Evolutionary conservation across 306 rosid genomes (phyloP).

Genomic region (Neltuma alba): DNA sequence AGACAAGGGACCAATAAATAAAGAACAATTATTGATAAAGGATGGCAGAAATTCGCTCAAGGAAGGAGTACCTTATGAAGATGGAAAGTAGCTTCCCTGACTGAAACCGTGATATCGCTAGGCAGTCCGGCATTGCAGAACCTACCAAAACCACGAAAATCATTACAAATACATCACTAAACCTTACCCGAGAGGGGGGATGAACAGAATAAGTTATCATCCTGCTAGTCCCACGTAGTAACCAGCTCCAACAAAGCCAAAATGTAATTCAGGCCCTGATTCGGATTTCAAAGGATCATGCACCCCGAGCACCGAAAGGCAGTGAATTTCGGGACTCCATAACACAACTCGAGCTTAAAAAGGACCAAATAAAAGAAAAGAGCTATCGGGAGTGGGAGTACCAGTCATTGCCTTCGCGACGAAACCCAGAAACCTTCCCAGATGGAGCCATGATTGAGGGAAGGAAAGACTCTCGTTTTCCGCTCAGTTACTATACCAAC

Average conservation of each 20-base stretch:
- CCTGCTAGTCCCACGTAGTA: slow-evolving; percentile 14
- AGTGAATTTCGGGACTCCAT: slow-evolving; percentile 1
- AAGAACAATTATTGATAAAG: background rate
- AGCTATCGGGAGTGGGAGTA: slow-evolving; percentile 37
- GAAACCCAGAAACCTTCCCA: slow-evolving; percentile 77
- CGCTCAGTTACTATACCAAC: slow-evolving; percentile 42
- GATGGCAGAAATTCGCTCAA: background rate
- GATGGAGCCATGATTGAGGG: slow-evolving; percentile 75
- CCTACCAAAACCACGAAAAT: slow-evolving; percentile 40
- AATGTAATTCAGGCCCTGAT: background rate
- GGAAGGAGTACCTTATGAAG: slow-evolving; percentile 62
- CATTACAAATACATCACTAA: background rate
- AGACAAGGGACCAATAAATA: background rate
- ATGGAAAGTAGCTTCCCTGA: slow-evolving; percentile 57
- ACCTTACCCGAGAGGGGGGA: background rate
- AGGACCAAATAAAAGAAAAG: background rate
- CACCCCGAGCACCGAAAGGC: background rate
- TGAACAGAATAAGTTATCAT: slow-evolving; percentile 32
- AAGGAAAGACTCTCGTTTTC: slow-evolving; percentile 31
- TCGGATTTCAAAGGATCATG: slow-evolving; percentile 1
- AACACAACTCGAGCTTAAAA: slow-evolving; percentile 2
- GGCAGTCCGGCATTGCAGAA: slow-evolving; percentile 64
- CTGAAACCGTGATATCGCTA: slow-evolving; percentile 57
- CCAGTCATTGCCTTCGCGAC: slow-evolving; percentile 79
- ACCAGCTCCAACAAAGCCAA: background rate